Evolutionary conservation across 2,329 filamentous ascomycete genomes (phyloP).

Genomic region (Rhytidhysteron rufulum): DNA sequence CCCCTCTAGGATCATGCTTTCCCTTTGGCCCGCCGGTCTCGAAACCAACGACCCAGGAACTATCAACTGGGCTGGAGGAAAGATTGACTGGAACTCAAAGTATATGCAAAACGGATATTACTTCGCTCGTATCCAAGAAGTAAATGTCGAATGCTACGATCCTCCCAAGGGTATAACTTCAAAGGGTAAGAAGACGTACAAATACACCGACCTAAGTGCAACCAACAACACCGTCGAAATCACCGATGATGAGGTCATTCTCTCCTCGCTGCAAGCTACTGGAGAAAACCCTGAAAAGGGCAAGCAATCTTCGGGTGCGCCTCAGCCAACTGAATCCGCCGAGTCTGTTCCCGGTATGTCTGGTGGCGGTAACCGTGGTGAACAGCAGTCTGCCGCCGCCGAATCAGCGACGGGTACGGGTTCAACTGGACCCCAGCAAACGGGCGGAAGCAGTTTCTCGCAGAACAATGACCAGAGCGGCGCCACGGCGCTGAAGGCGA

Average conservation of each 20-base stretch:
- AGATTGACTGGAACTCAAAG: constrained; percentile 77
- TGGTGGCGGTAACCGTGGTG: constrained; percentile 43
- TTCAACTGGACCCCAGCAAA: not conserved
- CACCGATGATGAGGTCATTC: constrained; percentile 67
- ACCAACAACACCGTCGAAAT: constrained; percentile 77
- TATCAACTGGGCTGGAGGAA: constrained; percentile 84
- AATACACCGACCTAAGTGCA: constrained; percentile 61
- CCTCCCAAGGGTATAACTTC: constrained; percentile 67
- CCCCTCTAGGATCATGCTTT: constrained; percentile 84
- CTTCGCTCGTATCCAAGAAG: constrained; percentile 72
- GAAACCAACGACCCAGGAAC: constrained; percentile 77
- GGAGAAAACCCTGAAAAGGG: constrained; percentile 64
- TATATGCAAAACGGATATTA: constrained; percentile 90
- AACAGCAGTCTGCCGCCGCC: constrained; percentile 10
- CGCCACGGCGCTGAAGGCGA: not conserved
- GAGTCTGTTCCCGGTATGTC: constrained; percentile 56
- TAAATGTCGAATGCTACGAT: constrained; percentile 84
- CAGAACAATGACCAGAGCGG: not conserved
- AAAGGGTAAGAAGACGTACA: constrained; percentile 64
- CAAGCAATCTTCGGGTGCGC: constrained; percentile 25
- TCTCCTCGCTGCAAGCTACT: constrained; percentile 76
- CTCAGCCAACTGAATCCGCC: constrained; percentile 27
- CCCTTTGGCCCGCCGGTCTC: constrained; percentile 90
- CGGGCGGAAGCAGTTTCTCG: not conserved
- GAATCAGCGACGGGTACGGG: not conserved